These are phyloP conservation scores for Mycena pura DNA, from an alignment of 768 basidiomycete species.

Conservation along the genomic window DNA sequence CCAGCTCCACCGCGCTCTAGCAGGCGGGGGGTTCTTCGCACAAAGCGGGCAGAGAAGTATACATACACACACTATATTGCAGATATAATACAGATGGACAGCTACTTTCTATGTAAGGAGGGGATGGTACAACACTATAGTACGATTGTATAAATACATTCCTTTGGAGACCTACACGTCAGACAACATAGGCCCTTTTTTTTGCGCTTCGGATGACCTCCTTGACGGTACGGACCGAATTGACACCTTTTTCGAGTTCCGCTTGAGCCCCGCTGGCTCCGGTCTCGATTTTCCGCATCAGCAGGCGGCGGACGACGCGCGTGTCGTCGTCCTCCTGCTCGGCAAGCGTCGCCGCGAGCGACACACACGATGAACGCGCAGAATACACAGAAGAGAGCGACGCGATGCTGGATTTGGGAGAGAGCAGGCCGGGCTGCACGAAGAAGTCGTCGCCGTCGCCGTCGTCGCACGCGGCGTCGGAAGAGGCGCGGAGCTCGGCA, in stretches of 20 bases:
- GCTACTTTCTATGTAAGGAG: constrained; percentile 5
- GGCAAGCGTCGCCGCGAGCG: constrained; percentile 55
- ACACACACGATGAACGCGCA: constrained; percentile 48
- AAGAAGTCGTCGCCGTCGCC: constrained; percentile 29
- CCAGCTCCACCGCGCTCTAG: too few relatives aligned
- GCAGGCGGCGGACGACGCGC: constrained; percentile 63
- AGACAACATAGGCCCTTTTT: constrained; percentile 54
- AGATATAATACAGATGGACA: constrained; percentile 18
- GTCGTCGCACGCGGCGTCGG: constrained; percentile 23
- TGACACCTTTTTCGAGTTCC: constrained; percentile 64
- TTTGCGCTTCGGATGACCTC: constrained; percentile 67
- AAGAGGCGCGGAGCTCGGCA: constrained; percentile 45
- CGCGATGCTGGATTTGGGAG: constrained; percentile 46
- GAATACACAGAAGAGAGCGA: constrained; percentile 53
- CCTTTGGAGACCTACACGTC: constrained; percentile 6
- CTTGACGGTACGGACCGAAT: constrained; percentile 70
- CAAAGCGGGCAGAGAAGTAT: neutral
- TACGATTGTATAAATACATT: constrained; percentile 20
- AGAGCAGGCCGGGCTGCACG: constrained; percentile 34
- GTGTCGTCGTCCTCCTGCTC: constrained; percentile 71
- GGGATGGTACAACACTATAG: constrained; percentile 23
- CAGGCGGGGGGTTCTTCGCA: neutral
- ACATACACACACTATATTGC: constrained; percentile 6
- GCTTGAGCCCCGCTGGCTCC: constrained; percentile 61
- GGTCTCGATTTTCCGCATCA: constrained; percentile 70